Base-by-base conservation (phyloP, 1,284 basidiomycete species). In the Puccinia hordei region DNA sequence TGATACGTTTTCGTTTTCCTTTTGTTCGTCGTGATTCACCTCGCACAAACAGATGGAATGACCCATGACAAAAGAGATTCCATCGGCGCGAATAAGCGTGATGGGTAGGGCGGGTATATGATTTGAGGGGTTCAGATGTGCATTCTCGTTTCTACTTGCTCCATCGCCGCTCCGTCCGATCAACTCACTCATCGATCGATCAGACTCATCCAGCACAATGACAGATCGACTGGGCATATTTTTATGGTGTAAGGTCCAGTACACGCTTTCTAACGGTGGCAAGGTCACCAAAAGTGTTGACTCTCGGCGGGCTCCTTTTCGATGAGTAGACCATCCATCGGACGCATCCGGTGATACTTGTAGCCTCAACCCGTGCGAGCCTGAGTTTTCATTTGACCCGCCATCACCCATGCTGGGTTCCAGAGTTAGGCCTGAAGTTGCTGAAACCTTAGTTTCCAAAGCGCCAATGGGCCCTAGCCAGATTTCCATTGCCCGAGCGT, bases 381-480 rank as follows among this genome's bases (percentile, higher is more conserved):
- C 57, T 0, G 27, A 17, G n/a, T 71, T 59, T 44, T 78, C 76
- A 44, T 55, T 55, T 1, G 59, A 41, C 17, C 46, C 73, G 15
- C 41, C 73, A 51, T 75, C 55, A 19, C 41, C 59, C 0, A 49
- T 1, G 27, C n/a, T 49, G 24, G 79, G 13, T 44, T 63, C 79
- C 35, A 80, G 44, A 22, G 59, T 73, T 2, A 80, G 33, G 27
- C 72, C 79, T 10, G 71, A 65, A n/a, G 72, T 80, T 22, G 61
- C 35, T 4, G 65, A 63, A n/a, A 80, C 71, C 27, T 51, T 66
- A 22, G 61, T 63, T 27, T 46, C 55, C 46, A 80, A 59, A 6
- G 79, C 57, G 49, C 79, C 79, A 19, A 80, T 65, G 13, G 79
- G 79, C 12, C 79, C 79, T 27, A 80, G 51, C 79, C 79, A 80